Evolutionary conservation across 2,329 filamentous ascomycete species (phyloP).

Genomic region (Ophiostoma novo-ulmi): DNA sequence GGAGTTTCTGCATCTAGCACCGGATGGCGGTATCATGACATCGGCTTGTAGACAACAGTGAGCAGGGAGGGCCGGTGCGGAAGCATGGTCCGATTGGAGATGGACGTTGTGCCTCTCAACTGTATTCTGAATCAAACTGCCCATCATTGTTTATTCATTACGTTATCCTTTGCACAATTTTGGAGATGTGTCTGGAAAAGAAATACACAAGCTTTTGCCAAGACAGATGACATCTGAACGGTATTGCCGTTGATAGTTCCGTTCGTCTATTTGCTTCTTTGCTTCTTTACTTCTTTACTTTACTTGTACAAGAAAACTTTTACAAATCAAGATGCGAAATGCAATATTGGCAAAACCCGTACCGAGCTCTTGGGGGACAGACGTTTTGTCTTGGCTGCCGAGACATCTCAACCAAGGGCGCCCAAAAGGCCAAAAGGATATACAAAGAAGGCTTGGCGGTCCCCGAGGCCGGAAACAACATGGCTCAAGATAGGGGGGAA

Average conservation of each 20-base stretch:
- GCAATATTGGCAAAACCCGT: not conserved
- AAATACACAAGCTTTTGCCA: not conserved
- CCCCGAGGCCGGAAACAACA: not conserved
- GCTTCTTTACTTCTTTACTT: too few relatives aligned
- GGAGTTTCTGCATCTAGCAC: too few relatives aligned
- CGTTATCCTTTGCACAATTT: not conserved
- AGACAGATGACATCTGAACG: not conserved
- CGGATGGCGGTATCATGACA: too few relatives aligned
- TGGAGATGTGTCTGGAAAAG: not conserved
- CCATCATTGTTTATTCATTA: not conserved
- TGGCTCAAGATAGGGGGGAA: too few relatives aligned
- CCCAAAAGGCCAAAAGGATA: not conserved
- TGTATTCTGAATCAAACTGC: too few relatives aligned
- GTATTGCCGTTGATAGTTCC: too few relatives aligned
- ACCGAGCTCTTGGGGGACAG: not conserved
- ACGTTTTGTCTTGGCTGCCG: constrained; percentile 2
- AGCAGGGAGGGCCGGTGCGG: too few relatives aligned
- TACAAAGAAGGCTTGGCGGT: not conserved
- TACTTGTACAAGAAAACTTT: too few relatives aligned
- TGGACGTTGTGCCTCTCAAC: too few relatives aligned
- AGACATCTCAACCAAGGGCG: not conserved
- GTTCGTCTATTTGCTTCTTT: too few relatives aligned
- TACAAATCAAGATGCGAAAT: not conserved
- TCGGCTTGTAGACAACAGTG: too few relatives aligned
- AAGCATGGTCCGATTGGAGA: too few relatives aligned